Conservation (phyloP, 2,329 filamentous ascomycete species). For the Pezicula neosporulosa region DNA sequence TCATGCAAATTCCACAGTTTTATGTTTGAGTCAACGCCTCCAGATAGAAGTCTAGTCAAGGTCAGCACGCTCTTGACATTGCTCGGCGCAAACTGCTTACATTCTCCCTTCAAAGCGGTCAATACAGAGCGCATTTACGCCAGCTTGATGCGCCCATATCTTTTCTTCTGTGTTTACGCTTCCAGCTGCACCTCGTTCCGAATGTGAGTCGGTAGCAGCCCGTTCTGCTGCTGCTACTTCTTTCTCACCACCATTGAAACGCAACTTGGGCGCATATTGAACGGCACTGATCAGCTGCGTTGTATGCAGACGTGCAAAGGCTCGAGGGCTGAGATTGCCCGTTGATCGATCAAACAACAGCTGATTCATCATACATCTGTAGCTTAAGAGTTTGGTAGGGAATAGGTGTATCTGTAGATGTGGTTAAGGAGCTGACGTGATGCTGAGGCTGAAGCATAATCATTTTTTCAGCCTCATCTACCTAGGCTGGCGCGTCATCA, state of each 20-base stretch:
- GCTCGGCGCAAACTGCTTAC: conserved; percentile 36
- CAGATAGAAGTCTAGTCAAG: conserved; percentile 66
- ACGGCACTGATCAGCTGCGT: conserved; percentile 67
- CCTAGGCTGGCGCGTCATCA: too few species aligned
- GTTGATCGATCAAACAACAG: conserved; percentile 73
- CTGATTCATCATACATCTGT: conserved; percentile 73
- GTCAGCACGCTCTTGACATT: conserved; percentile 1
- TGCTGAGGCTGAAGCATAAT: not conserved
- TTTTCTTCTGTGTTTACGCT: conserved; percentile 9
- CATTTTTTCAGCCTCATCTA: too few species aligned
- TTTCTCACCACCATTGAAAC: conserved; percentile 63
- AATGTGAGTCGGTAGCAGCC: not conserved
- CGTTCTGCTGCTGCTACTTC: conserved; percentile 17
- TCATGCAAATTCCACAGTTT: conserved; percentile 84
- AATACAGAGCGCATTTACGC: conserved; percentile 74
- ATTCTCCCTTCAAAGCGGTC: conserved; percentile 79
- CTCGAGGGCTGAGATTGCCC: conserved; percentile 60
- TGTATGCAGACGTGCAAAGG: conserved; percentile 63
- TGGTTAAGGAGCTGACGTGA: not conserved
- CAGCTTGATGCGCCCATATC: conserved; percentile 68
- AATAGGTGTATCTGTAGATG: not conserved
- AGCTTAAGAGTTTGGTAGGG: not conserved
- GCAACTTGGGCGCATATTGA: conserved; percentile 61
- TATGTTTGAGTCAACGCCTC: conserved; percentile 80
- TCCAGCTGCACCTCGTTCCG: conserved; percentile 1